phyloP scores from a whole-genome alignment of 2,329 filamentous ascomycete genomes.

The Capronia americana region DNA sequence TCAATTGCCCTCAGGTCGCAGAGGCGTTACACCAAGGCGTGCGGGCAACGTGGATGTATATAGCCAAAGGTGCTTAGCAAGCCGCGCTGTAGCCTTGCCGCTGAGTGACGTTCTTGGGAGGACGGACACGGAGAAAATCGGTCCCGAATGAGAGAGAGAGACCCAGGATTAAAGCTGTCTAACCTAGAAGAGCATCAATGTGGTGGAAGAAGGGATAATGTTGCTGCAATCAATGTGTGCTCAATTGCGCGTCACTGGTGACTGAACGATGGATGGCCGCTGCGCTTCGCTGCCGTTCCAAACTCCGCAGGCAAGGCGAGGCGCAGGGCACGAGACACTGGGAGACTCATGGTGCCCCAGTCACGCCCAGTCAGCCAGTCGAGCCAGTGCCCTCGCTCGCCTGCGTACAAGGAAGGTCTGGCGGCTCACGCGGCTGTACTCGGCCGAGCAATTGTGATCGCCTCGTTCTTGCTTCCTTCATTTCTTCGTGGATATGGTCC shows the following conservation, averaged over 20 bases:
- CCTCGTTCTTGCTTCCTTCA: background rate
- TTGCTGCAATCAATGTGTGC: conserved; percentile 10
- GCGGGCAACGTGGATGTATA: conserved; percentile 25
- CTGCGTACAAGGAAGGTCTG: background rate
- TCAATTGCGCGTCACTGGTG: conserved; percentile 19
- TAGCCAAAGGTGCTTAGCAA: conserved; percentile 32
- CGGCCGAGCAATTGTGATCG: background rate
- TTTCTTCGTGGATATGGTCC: background rate
- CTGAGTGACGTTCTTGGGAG: conserved; percentile 33
- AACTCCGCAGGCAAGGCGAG: conserved; percentile 2
- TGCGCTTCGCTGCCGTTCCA: background rate
- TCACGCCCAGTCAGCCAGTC: no score
- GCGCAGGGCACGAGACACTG: conserved; percentile 10
- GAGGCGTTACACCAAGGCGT: conserved; percentile 10
- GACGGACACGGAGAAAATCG: conserved; percentile 2
- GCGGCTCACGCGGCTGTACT: conserved; percentile 3
- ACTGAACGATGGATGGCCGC: background rate
- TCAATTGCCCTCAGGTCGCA: background rate
- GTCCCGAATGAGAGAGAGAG: conserved; percentile 5
- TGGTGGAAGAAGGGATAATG: conserved; percentile 2
- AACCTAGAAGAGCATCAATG: conserved; percentile 5
- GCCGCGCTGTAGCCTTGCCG: conserved; percentile 35
- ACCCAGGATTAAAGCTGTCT: background rate
- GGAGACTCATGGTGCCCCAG: background rate
- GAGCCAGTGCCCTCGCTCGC: no score